These are phyloP conservation scores for Plasmodium knowlesi DNA, from an alignment of 169 alveolate genomes.

Conservation along the genomic window DNA sequence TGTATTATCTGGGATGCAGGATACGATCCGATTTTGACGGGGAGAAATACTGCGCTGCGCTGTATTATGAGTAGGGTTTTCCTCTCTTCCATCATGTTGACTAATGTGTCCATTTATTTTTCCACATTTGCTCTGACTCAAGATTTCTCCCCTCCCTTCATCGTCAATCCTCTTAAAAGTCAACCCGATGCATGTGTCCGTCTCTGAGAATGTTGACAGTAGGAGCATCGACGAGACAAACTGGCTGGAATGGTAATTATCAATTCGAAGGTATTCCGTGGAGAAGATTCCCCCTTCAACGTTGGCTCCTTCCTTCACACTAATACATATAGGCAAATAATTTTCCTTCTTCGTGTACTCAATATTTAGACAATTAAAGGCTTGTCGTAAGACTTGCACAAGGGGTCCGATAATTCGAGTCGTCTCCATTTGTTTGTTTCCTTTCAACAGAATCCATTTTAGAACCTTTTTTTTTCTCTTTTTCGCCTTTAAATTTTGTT, in stretches of 20 bases:
- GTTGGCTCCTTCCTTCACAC: not conserved
- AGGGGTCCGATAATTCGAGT: constrained; percentile 24
- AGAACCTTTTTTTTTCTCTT: constrained; percentile 5
- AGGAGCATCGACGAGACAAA: constrained; percentile 33
- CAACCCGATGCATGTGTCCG: constrained; percentile 14
- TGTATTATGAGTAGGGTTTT: not conserved
- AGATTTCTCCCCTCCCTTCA: not conserved
- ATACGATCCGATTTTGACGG: not conserved
- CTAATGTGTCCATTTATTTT: not conserved
- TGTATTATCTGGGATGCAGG: not conserved
- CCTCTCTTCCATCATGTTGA: not conserved
- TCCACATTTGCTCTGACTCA: no score
- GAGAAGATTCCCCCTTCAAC: not conserved
- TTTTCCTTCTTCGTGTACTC: constrained; percentile 23
- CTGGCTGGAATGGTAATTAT: constrained; percentile 35
- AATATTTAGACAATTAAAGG: constrained; percentile 22
- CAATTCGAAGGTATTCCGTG: not conserved
- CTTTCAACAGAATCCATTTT: constrained; percentile 21
- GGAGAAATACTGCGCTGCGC: not conserved
- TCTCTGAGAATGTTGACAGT: constrained; percentile 9
- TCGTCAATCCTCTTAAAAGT: not conserved
- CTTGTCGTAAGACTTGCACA: not conserved
- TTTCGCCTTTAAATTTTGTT: constrained; percentile 46
- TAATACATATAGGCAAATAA: constrained; percentile 16
- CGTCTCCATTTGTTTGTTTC: constrained; percentile 43